phyloP scores from a whole-genome alignment of 495 filamentous ascomycete species.

The Xylaria castorea region DNA sequence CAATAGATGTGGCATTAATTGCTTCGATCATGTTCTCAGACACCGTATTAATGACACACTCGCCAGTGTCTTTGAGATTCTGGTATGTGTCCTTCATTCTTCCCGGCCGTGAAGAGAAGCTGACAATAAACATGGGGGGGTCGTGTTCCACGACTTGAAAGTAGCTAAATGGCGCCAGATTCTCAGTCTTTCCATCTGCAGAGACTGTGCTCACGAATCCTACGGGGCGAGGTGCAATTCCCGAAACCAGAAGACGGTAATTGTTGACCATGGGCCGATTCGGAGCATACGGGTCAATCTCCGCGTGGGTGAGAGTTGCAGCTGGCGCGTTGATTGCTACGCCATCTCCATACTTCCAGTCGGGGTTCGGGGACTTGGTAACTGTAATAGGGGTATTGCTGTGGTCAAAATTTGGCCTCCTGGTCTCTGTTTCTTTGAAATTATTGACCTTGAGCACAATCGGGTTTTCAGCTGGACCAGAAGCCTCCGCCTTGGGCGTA shows the following conservation, averaged over 20 bases:
- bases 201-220: conserved; percentile 36
- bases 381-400: background rate
- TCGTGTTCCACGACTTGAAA: conserved; percentile 77
- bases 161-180: conserved; percentile 79
- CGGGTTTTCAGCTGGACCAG: background rate
- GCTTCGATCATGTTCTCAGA: conserved; percentile 80
- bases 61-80: conserved; percentile 68
- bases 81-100: conserved; percentile 68
- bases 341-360: background rate
- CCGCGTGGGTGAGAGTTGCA: background rate
- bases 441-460: background rate
- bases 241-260: background rate
- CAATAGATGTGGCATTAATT: conserved; percentile 63
- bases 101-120: conserved; percentile 61
- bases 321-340: background rate
- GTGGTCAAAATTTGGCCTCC: background rate
- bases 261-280: background rate
- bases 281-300: background rate
- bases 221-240: background rate
- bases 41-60: conserved; percentile 79
- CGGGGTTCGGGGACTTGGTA: background rate
- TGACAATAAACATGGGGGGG: conserved; percentile 75
- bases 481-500: background rate
- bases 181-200: conserved; percentile 56
- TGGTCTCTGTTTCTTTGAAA: background rate